Conservation (phyloP, 2,329 filamentous ascomycete genomes). For the Penicillium occitanis region DNA sequence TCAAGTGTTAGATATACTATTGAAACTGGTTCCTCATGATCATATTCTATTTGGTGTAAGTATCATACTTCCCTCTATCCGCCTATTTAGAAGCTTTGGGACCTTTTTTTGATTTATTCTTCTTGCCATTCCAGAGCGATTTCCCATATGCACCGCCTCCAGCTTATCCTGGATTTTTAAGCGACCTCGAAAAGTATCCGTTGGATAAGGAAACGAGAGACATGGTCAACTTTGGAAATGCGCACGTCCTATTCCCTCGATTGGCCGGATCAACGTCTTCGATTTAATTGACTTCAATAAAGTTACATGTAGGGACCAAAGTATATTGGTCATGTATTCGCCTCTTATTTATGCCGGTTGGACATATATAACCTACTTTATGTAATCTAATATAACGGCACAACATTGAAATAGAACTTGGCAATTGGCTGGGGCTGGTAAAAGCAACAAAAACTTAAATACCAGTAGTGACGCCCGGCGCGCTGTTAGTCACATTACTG, state of each 20-base stretch:
- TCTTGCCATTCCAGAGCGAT: conserved; percentile 16
- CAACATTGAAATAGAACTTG: too few relatives aligned
- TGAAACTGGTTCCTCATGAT: conserved; percentile 25
- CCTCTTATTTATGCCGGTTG: too few relatives aligned
- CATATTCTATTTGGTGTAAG: conserved; percentile 29
- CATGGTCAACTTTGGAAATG: conserved; percentile 29
- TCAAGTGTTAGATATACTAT: conserved; percentile 23
- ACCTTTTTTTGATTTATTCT: neutral
- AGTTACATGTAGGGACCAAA: too few relatives aligned
- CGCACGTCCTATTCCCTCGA: conserved; percentile 1
- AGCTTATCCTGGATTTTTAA: conserved; percentile 27
- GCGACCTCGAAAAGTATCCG: conserved; percentile 27
- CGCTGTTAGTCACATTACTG: neutral
- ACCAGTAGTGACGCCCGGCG: neutral
- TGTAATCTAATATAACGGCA: too few relatives aligned
- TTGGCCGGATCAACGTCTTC: too few relatives aligned
- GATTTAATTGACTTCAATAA: too few relatives aligned
- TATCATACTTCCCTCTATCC: conserved; percentile 26
- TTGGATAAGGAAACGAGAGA: conserved; percentile 26
- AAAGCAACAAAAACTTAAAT: neutral
- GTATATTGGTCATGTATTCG: too few relatives aligned
- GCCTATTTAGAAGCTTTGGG: conserved; percentile 12
- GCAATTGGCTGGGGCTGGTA: neutral
- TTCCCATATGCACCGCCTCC: conserved; percentile 16
- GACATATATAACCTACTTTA: too few relatives aligned